Conservation (phyloP, 2,329 filamentous ascomycete genomes). For the Fusarium dimerum region DNA sequence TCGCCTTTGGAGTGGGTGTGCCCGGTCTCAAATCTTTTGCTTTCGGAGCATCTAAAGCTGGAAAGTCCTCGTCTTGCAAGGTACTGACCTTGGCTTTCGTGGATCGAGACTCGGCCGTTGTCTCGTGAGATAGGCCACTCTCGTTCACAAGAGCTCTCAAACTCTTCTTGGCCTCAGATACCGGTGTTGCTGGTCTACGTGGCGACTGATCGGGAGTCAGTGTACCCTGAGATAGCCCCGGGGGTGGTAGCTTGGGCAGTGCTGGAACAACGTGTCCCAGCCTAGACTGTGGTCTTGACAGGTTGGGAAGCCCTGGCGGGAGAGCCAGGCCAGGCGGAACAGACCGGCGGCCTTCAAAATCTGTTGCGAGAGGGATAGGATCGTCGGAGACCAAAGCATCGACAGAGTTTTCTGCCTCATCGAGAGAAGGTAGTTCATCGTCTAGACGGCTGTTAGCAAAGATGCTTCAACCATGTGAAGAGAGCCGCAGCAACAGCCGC, state of each 20-base stretch:
- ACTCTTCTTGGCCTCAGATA: conserved; percentile 42
- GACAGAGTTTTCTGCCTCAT: conserved; percentile 63
- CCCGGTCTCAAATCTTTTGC: conserved; percentile 35
- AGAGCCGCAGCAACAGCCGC: conserved; percentile 15
- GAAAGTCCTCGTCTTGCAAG: conserved; percentile 64
- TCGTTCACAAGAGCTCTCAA: conserved; percentile 48
- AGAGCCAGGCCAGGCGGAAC: conserved; percentile 34
- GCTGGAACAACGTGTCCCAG: conserved; percentile 27
- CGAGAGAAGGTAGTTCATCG: conserved; percentile 61
- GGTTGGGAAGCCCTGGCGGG: conserved; percentile 21
- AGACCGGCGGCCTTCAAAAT: conserved; percentile 20
- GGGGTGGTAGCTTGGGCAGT: conserved; percentile 27
- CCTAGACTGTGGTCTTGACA: conserved; percentile 22
- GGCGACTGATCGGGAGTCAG: conserved; percentile 38
- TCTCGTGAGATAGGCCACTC: conserved; percentile 49
- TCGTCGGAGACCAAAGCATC: conserved; percentile 69
- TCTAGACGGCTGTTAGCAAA: conserved; percentile 55
- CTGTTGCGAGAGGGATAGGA: conserved; percentile 15
- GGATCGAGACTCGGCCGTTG: conserved; percentile 39
- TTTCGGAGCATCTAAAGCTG: conserved; percentile 52
- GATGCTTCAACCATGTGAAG: conserved; percentile 18
- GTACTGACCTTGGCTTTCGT: conserved; percentile 28
- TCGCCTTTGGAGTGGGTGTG: conserved; percentile 37
- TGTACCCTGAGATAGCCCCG: conserved; percentile 26
- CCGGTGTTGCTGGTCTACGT: conserved; percentile 26